These are phyloP conservation scores for Brassica carinata DNA, from an alignment of 345 rosid genomes.

Conservation along the genomic window DNA sequence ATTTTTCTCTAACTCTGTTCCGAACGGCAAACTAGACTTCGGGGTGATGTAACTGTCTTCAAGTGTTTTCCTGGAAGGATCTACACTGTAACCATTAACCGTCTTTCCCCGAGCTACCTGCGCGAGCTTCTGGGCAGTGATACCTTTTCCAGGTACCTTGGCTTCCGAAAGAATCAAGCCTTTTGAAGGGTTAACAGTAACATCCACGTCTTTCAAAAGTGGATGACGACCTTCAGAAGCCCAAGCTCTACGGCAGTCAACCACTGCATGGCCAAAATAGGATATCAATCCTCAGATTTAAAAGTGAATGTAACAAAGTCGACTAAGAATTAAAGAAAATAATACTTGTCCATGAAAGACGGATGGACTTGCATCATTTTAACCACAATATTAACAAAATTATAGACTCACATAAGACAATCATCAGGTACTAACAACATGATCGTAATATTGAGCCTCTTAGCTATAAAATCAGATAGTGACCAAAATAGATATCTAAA, in stretches of 20 bases:
- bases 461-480: conserved; percentile 6
- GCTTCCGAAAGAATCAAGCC: conserved; percentile 57
- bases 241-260: conserved; percentile 91
- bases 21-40: conserved; percentile 32
- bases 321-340: neutral
- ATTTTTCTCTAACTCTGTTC: conserved; percentile 38
- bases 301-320: conserved; percentile 4
- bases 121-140: conserved; percentile 45
- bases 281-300: conserved; percentile 24
- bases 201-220: conserved; percentile 79
- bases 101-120: conserved; percentile 44
- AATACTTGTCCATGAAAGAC: neutral
- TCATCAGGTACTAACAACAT: conserved; percentile 17
- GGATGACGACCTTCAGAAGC: conserved; percentile 98
- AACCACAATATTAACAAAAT: neutral
- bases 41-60: conserved; percentile 42
- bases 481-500: conserved; percentile 1
- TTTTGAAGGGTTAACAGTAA: conserved; percentile 66
- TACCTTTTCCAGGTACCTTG: conserved; percentile 43
- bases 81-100: conserved; percentile 49
- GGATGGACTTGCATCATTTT: conserved; percentile 7
- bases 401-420: neutral
- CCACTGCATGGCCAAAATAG: conserved; percentile 62
- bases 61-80: conserved; percentile 38
- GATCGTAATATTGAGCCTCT: conserved; percentile 1